These are phyloP conservation scores for Yueomyces sp. DNA, from an alignment of 1,139 yeast genomes.

Conservation along the genomic window DNA sequence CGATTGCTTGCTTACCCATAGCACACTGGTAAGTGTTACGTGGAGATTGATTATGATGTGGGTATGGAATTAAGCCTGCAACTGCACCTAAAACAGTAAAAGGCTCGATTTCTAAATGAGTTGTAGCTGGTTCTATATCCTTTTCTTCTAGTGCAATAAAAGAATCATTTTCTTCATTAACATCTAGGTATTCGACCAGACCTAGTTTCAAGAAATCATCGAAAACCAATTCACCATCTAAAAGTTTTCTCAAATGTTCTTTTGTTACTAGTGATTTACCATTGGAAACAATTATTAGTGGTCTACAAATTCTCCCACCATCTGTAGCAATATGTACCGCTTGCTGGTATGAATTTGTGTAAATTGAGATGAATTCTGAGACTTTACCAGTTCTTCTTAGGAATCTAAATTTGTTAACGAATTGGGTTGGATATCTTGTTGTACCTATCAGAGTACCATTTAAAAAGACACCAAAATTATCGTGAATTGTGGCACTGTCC, in stretches of 20 bases:
- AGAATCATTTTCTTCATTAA: constrained; percentile 94
- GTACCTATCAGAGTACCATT: constrained; percentile 93
- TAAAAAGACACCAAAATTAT: constrained; percentile 72
- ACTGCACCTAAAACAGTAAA: constrained; percentile 96
- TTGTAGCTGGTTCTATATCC: constrained; percentile 43
- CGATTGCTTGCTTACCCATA: constrained; percentile 99
- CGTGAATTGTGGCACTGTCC: constrained; percentile 75
- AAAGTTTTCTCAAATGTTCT: constrained; percentile 49
- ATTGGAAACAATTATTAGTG: constrained; percentile 72
- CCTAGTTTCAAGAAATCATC: constrained; percentile 84
- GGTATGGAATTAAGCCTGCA: constrained; percentile 98
- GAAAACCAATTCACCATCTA: constrained; percentile 63
- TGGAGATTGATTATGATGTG: constrained; percentile 97
- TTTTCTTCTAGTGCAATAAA: constrained; percentile 82
- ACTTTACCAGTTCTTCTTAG: constrained; percentile 78
- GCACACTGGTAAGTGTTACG: constrained; percentile 99
- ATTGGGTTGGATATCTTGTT: constrained; percentile 71
- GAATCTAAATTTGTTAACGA: constrained; percentile 65
- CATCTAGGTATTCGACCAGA: constrained; percentile 89
- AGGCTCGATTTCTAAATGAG: constrained; percentile 94
- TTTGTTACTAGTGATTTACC: constrained; percentile 61
- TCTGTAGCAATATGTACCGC: constrained; percentile 98
- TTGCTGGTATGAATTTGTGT: constrained; percentile 75
- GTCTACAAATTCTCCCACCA: constrained; percentile 98
- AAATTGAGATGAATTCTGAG: constrained; percentile 83